Base-by-base conservation (phyloP, 805 yeast genomes). In the Saccharomyces jurei region DNA sequence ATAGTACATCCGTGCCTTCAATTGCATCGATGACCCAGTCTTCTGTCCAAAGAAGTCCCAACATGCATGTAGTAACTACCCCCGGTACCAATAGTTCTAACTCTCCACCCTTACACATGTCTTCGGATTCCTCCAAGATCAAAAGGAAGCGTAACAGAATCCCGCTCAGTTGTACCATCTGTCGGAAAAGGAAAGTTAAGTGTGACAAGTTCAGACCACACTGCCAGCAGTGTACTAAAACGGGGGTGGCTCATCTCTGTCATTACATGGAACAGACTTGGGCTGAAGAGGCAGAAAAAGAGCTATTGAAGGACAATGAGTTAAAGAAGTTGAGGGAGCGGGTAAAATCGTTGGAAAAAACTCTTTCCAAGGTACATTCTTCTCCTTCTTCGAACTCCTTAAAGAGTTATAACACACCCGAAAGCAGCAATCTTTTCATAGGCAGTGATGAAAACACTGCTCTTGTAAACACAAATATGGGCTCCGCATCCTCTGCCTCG, bases 251-350 rank as follows among this genome's bases (percentile, higher is more conserved):
- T 6, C 84, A 81, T 62, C 66, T 81, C 21, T 81, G 85, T 55
- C 80, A 79, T 52, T 81, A 80, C 58, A 71, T 81, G 59, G 83
- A 79, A 57, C 85, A 83, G 46, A 71, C 75, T n/a, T 81, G 85
- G 85, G 84, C 84, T 67, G 61, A 70, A 63, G 64, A 71, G 59
- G 66, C 70, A 72, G 62, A 86, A 80, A 66, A 73, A 69, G 56
- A 80, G 75, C 55, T 74, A 66, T 64, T 79, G 57, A 74, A 80
- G 54, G 80, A 69, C 47, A 68, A 71, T 11, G 81, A 77, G 58
- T 63, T 74, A 53, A 71, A 77, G 58, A 81, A 78, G 63, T 78
- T 88, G 78, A 80, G 80, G 59, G 74, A 73, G 21, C 80, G 84
- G 57, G 78, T 84, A 2, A 72, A 74, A 49, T 74, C 73, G 9